Evolutionary conservation across 2,329 filamentous ascomycete species (phyloP).

Genomic region (Pseudogymnoascus sp.): DNA sequence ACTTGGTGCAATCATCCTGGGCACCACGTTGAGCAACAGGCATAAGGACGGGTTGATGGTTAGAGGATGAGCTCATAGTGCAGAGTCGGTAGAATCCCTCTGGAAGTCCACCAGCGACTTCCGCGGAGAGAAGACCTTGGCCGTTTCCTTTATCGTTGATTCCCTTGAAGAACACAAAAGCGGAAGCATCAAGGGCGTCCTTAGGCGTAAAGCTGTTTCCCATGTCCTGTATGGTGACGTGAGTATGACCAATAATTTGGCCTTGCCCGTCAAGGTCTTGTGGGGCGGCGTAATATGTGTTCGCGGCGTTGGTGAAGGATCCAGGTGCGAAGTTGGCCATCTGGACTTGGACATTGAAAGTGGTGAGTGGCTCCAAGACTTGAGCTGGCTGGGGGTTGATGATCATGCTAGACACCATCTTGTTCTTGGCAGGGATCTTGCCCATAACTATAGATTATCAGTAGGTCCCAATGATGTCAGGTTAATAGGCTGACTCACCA

Average conservation of each 20-base stretch:
- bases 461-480: background rate
- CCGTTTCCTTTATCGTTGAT: constrained; percentile 36
- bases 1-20: constrained; percentile 40
- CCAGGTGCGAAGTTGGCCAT: constrained; percentile 31
- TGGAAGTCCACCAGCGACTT: constrained; percentile 34
- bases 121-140: constrained; percentile 31
- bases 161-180: constrained; percentile 37
- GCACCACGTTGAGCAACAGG: constrained; percentile 39
- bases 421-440: constrained; percentile 26
- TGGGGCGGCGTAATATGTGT: constrained; percentile 34
- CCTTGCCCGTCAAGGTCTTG: constrained; percentile 27
- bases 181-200: constrained; percentile 25
- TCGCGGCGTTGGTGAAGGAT: constrained; percentile 33
- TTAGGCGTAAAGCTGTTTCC: constrained; percentile 29
- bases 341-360: constrained; percentile 31
- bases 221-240: constrained; percentile 33
- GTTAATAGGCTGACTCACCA: constrained; percentile 16
- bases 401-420: constrained; percentile 28
- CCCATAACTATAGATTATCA: constrained; percentile 24
- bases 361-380: constrained; percentile 16
- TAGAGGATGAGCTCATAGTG: constrained; percentile 35
- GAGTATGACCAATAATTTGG: constrained; percentile 33
- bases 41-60: constrained; percentile 39
- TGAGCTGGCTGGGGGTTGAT: constrained; percentile 23
- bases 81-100: constrained; percentile 38